phyloP scores from a whole-genome alignment of 1,284 basidiomycete species.

The Vanrija pseudolonga region DNA sequence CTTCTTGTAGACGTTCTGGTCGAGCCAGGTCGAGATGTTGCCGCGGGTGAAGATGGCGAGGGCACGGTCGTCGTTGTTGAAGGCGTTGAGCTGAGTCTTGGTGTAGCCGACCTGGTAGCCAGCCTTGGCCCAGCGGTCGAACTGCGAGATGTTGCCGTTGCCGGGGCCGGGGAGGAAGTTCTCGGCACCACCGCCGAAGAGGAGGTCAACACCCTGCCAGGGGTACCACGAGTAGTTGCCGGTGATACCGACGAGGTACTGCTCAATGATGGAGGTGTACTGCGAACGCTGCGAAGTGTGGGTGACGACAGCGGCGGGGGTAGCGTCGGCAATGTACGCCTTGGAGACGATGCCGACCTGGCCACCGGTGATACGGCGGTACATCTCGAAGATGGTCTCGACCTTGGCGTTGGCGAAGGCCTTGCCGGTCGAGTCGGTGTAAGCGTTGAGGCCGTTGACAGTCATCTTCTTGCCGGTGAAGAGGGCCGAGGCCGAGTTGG shows the following conservation, averaged over 20 bases:
- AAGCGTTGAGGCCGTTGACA: constrained; percentile 50
- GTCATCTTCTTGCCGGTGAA: constrained; percentile 50
- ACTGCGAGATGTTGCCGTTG: constrained; percentile 47
- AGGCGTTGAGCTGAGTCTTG: constrained; percentile 44
- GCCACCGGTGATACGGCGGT: constrained; percentile 38
- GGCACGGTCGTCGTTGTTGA: constrained; percentile 43
- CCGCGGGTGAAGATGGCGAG: constrained; percentile 48
- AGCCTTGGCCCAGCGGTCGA: constrained; percentile 38
- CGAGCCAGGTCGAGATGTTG: constrained; percentile 50
- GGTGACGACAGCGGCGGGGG: constrained; percentile 45
- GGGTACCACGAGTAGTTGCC: constrained; percentile 47
- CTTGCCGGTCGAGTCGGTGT: constrained; percentile 37
- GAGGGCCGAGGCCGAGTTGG: constrained; percentile 52
- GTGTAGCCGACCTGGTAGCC: constrained; percentile 49
- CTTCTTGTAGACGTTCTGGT: constrained; percentile 47
- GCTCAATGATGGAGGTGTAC: constrained; percentile 45
- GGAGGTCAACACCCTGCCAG: constrained; percentile 44
- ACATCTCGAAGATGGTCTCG: constrained; percentile 47
- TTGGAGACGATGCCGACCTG: constrained; percentile 51
- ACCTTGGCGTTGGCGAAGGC: constrained; percentile 46
- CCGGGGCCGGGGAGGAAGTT: constrained; percentile 39
- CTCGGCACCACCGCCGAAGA: constrained; percentile 49
- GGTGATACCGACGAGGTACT: constrained; percentile 45
- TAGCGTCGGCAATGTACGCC: constrained; percentile 51
- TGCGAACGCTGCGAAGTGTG: constrained; percentile 45